Conservation (phyloP, 140 eudicot genomes). For the Erigeron philadelphicus region DNA sequence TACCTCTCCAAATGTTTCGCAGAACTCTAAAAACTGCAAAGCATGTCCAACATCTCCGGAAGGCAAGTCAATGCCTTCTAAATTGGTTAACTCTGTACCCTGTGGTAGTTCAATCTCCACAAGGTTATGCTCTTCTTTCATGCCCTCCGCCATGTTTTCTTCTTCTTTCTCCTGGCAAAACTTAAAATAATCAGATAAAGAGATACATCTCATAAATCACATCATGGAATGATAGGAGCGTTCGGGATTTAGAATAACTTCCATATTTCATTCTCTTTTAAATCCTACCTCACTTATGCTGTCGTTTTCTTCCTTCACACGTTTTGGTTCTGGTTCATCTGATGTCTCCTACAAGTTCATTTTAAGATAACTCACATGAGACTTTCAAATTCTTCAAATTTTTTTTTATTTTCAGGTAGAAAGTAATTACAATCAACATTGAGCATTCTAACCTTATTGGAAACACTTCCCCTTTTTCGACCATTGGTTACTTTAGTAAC, state of each 20-base stretch:
- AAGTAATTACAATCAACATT: background rate
- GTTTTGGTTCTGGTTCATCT: constrained; percentile 20
- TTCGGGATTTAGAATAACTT: constrained; percentile 2
- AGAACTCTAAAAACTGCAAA: constrained; percentile 57
- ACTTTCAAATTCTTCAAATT: background rate
- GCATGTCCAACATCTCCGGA: constrained; percentile 59
- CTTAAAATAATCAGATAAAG: background rate
- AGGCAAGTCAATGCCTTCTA: constrained; percentile 43
- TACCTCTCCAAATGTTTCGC: constrained; percentile 66
- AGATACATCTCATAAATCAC: background rate
- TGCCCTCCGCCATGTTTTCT: constrained; percentile 3
- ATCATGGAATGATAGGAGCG: constrained; percentile 7
- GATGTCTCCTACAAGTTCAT: constrained; percentile 23
- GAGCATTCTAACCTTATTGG: constrained; percentile 27
- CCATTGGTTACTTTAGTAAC: constrained; percentile 9
- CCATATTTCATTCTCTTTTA: constrained; percentile 12
- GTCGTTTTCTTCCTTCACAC: constrained; percentile 25
- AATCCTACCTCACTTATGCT: constrained; percentile 18
- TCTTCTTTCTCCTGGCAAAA: constrained; percentile 26
- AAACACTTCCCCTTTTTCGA: constrained; percentile 25
- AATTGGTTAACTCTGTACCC: constrained; percentile 42
- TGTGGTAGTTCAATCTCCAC: constrained; percentile 42
- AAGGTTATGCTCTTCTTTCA: constrained; percentile 8
- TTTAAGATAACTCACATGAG: constrained; percentile 4
- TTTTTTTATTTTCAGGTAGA: too few species aligned